These are phyloP conservation scores for Phalaenopsis hybrid DNA, from an alignment of 116 monocot genomes.

Conservation along the genomic window DNA sequence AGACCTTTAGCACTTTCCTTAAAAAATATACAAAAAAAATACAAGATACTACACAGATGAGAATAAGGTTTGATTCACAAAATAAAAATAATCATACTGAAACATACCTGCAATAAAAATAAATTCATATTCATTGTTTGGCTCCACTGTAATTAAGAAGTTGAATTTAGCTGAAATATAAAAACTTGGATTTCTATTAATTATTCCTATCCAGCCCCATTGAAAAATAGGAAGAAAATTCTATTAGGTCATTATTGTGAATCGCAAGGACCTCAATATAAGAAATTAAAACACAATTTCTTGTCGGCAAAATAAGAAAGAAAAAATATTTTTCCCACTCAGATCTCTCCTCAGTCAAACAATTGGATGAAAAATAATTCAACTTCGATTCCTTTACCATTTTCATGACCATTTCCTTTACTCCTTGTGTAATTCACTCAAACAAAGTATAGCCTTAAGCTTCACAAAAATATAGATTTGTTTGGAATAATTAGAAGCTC, in stretches of 20 bases:
- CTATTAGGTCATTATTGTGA: not conserved
- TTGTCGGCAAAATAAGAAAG: not conserved
- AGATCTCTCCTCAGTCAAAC: not conserved
- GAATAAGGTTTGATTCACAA: not conserved
- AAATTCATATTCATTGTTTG: not conserved
- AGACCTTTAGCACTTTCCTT: not conserved
- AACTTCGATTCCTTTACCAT: not conserved
- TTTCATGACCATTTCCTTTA: not conserved
- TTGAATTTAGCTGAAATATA: not conserved
- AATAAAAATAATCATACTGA: not conserved
- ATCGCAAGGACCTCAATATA: not conserved
- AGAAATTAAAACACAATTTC: not conserved
- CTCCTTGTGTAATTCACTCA: not conserved
- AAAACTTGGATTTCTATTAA: too few species aligned
- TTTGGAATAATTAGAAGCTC: not conserved
- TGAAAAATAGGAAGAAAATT: not conserved
- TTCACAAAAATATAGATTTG: not conserved
- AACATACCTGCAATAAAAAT: slow-evolving; percentile 72
- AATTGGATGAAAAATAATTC: not conserved
- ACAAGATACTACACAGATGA: not conserved
- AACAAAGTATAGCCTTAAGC: not conserved
- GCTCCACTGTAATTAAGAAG: not conserved
- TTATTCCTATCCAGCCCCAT: too few species aligned
- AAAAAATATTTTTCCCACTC: not conserved
- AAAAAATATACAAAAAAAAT: not conserved